Conservation (phyloP, 176 grass and related monocot genomes). For the Ensete ventricosum region DNA sequence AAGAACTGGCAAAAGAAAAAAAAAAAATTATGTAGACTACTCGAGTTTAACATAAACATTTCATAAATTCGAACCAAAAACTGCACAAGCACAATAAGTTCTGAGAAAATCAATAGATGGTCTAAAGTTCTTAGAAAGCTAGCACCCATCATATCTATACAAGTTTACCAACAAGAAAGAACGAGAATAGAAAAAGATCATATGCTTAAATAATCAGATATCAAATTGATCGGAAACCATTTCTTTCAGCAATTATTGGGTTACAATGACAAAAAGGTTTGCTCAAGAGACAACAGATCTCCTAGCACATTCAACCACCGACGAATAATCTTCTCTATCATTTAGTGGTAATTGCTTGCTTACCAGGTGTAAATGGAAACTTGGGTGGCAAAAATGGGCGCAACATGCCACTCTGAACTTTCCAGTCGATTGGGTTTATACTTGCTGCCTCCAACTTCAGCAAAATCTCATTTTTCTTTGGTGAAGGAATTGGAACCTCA, state of each 20-base stretch:
- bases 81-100: too few species aligned
- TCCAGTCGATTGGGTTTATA: constrained; percentile 37
- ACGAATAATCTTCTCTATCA: neutral
- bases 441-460: constrained; percentile 36
- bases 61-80: too few species aligned
- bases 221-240: neutral
- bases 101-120: too few species aligned
- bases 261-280: neutral
- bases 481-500: constrained; percentile 33
- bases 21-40: neutral
- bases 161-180: too few species aligned
- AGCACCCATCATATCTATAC: too few species aligned
- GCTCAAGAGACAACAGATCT: neutral
- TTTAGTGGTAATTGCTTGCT: neutral
- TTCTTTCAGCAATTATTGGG: neutral
- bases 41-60: too few species aligned
- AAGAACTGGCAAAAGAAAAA: neutral
- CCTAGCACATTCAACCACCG: neutral
- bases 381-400: constrained; percentile 37
- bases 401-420: constrained; percentile 28
- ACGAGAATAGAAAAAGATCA: too few species aligned
- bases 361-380: constrained; percentile 50
- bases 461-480: constrained; percentile 42
- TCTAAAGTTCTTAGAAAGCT: too few species aligned
- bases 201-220: too few species aligned